phyloP scores from a whole-genome alignment of 176 grass and related monocot species.

The Elymus sibiricus region DNA sequence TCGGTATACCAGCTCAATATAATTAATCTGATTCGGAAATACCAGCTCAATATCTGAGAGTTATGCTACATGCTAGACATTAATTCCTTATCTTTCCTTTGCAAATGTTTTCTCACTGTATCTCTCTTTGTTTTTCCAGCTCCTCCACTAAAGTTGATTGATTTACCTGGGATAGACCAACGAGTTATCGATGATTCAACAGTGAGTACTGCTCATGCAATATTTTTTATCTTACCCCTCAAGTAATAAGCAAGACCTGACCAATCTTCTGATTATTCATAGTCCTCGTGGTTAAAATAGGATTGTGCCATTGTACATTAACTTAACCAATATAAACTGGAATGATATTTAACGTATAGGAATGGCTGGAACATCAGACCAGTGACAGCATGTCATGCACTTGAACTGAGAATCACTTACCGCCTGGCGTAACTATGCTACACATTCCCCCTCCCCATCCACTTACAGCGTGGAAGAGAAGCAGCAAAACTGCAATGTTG shows the following conservation, averaged over 20 bases:
- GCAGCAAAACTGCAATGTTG: not conserved
- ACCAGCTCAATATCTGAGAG: not conserved
- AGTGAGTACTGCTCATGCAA: conserved; percentile 37
- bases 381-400: not conserved
- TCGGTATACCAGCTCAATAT: not conserved
- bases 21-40: not conserved
- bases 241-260: not conserved
- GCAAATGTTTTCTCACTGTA: conserved; percentile 15
- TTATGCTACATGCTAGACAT: not conserved
- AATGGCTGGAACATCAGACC: not conserved
- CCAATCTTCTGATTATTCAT: not conserved
- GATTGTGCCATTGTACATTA: not conserved
- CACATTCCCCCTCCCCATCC: not conserved
- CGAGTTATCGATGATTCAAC: conserved; percentile 81
- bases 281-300: conserved; percentile 1
- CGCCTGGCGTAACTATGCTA: not conserved
- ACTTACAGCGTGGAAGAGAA: not conserved
- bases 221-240: not conserved
- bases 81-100: not conserved
- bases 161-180: conserved; percentile 97
- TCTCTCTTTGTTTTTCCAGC: conserved; percentile 46
- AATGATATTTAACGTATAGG: conserved; percentile 1
- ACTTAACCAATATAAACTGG: not conserved
- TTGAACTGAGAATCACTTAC: conserved; percentile 12
- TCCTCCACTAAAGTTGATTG: conserved; percentile 95